Evolutionary conservation across 2,329 filamentous ascomycete genomes (phyloP).

Genomic region (Cadophora sp.): DNA sequence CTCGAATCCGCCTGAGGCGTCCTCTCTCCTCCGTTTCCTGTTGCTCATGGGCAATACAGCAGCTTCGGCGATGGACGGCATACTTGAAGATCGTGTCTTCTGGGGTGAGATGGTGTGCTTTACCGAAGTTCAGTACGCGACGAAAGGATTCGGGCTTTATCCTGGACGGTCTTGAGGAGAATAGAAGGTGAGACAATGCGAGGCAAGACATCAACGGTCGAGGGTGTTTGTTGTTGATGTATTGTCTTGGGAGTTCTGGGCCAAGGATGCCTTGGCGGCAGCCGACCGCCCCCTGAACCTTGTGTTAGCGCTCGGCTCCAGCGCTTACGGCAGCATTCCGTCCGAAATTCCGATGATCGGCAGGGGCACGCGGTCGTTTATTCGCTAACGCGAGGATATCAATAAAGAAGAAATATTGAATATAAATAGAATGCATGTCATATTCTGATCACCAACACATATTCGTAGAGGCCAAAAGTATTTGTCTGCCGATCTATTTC

Average conservation of each 20-base stretch:
- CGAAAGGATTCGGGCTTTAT: neutral
- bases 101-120: neutral
- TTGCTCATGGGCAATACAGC: constrained; percentile 22
- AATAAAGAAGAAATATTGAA: no score
- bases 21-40: constrained; percentile 38
- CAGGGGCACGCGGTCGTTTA: neutral
- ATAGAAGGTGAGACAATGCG: neutral
- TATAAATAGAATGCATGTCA: no score
- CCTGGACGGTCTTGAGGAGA: no score
- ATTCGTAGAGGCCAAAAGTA: neutral
- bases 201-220: neutral
- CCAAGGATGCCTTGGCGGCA: neutral
- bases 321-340: neutral
- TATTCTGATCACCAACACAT: neutral
- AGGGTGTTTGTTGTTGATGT: neutral
- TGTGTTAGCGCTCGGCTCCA: neutral
- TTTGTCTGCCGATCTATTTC: neutral
- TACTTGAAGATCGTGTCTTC: constrained; percentile 15
- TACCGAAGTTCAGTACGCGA: neutral
- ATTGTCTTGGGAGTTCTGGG: neutral
- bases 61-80: constrained; percentile 40
- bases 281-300: neutral
- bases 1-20: constrained; percentile 18
- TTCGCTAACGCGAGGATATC: neutral
- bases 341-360: neutral